phyloP scores from a whole-genome alignment of 306 rosid genomes.

The Mimosa pudica region DNA sequence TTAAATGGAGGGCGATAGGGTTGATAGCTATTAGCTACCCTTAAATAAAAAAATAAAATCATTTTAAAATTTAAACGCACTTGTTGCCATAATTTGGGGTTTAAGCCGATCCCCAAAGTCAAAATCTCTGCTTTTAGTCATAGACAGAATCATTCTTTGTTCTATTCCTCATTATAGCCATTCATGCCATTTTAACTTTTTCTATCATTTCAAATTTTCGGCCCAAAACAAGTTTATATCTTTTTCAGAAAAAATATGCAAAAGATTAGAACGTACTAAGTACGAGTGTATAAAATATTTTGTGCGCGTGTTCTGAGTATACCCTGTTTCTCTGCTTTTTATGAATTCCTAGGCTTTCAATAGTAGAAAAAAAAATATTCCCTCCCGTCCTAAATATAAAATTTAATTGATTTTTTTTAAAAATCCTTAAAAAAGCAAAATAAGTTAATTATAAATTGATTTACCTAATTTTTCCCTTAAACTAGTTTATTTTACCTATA shows the following conservation, averaged over 20 bases:
- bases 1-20: not conserved
- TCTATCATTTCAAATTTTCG: not conserved
- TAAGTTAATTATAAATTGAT: no score
- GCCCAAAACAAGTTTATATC: not conserved
- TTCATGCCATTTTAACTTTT: constrained; percentile 36
- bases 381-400: no score
- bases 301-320: not conserved
- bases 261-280: not conserved
- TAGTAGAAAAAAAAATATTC: no score
- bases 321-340: not conserved
- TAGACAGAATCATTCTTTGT: constrained; percentile 38
- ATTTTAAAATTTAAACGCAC: constrained; percentile 20
- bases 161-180: constrained; percentile 36
- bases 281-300: not conserved
- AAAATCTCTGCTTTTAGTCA: constrained; percentile 1
- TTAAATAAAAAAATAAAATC: not conserved
- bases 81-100: constrained; percentile 32
- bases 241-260: not conserved
- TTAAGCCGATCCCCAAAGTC: constrained; percentile 4
- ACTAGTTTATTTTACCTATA: no score
- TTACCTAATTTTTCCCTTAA: no score
- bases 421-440: no score
- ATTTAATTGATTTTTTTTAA: no score
- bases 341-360: not conserved
- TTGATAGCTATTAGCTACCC: not conserved